A percentile compares a stretch with the other conserved stretches of the same genome.
Evolutionary conservation across 78 protist genomes (phyloP).

Genomic region (Trichosphaerium sp.): DNA sequence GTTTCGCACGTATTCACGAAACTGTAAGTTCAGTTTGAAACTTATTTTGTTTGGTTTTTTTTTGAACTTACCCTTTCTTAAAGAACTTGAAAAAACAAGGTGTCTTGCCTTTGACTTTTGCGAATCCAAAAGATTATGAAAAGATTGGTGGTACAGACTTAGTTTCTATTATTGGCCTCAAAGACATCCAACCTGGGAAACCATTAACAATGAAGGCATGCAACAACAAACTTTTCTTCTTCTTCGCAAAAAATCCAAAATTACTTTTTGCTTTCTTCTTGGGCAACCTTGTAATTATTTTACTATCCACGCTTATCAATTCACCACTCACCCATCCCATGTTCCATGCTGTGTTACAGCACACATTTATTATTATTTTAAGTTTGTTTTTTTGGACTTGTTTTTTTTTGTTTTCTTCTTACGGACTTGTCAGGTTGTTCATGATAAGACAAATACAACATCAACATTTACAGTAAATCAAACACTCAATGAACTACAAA

Average conservation of each 20-base stretch:
- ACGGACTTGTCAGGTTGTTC: no score
- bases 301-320: neutral
- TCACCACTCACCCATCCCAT: neutral
- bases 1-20: conserved; percentile 94
- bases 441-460: no score
- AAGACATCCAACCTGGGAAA: conserved; percentile 13
- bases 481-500: conserved; percentile 85
- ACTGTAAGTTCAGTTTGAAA: conserved; percentile 24
- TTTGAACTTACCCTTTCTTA: neutral
- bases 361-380: neutral
- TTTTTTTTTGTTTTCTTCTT: no score
- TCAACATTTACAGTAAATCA: conserved; percentile 77
- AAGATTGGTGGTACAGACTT: conserved; percentile 14
- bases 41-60: neutral
- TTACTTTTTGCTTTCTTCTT: neutral
- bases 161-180: conserved; percentile 1
- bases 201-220: no score
- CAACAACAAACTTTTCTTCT: neutral
- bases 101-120: conserved; percentile 83
- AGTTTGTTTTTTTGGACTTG: no score
- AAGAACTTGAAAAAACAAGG: conserved; percentile 92
- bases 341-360: neutral
- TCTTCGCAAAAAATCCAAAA: neutral
- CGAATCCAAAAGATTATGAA: conserved; percentile 80
- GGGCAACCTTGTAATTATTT: neutral